phyloP scores from a whole-genome alignment of 495 filamentous ascomycete genomes.

The Penicillium angulare region DNA sequence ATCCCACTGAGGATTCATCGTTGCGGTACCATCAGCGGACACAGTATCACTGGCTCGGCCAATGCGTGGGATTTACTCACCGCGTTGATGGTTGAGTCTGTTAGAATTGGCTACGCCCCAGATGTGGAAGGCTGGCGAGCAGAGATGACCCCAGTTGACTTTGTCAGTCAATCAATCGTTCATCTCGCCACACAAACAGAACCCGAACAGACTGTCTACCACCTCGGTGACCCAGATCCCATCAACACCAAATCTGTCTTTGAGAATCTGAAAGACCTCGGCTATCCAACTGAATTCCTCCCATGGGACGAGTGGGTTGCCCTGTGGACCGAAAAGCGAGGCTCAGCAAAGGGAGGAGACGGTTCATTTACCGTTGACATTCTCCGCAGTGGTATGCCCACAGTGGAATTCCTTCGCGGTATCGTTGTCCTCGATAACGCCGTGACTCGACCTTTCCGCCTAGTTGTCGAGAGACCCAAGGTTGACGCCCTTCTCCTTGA shows the following conservation, averaged over 20 bases:
- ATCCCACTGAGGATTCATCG: conserved; percentile 61
- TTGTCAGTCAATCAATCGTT: conserved; percentile 63
- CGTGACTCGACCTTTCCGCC: conserved; percentile 53
- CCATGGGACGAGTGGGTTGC: conserved; percentile 63
- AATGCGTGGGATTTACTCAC: conserved; percentile 68
- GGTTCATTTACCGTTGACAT: conserved; percentile 56
- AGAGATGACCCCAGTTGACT: conserved; percentile 72
- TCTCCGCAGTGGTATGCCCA: conserved; percentile 61
- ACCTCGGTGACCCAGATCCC: conserved; percentile 65
- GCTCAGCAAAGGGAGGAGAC: conserved; percentile 55
- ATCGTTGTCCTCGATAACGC: conserved; percentile 63
- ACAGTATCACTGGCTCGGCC: conserved; percentile 60
- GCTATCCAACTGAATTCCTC: conserved; percentile 58
- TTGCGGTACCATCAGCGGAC: conserved; percentile 63
- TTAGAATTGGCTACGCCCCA: conserved; percentile 59
- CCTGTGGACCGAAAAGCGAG: conserved; percentile 59
- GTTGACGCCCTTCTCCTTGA: conserved; percentile 59
- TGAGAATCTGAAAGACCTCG: conserved; percentile 54
- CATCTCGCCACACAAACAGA: conserved; percentile 55
- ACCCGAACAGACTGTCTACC: conserved; percentile 56
- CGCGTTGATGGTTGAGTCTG: conserved; percentile 65
- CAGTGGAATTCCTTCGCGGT: conserved; percentile 55
- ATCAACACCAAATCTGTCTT: conserved; percentile 56
- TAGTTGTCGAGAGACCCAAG: conserved; percentile 55
- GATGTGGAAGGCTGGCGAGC: conserved; percentile 65